Evolutionary conservation across 2,329 filamentous ascomycete species (phyloP).

Genomic region (Paecilomyces sp.): DNA sequence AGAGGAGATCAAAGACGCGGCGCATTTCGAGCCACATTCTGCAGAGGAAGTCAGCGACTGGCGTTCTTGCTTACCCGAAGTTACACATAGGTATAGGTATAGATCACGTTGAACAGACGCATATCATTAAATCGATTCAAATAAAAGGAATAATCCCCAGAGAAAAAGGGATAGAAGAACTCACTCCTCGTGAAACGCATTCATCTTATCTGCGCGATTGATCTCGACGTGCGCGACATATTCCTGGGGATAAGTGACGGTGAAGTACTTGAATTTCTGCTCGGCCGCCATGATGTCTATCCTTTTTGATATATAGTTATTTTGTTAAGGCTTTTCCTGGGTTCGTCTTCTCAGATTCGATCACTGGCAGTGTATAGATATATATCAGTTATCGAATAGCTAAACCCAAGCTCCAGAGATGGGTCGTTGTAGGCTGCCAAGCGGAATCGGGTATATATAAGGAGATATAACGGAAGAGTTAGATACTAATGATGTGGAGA

Average conservation of each 20-base stretch:
- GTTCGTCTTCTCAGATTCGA: background rate
- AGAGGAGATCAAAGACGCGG: conserved; percentile 64
- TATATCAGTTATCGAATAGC: no score
- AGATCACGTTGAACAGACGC: background rate
- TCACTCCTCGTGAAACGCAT: conserved; percentile 69
- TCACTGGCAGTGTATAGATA: no score
- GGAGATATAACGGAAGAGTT: background rate
- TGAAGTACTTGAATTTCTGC: conserved; percentile 51
- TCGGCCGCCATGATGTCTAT: background rate
- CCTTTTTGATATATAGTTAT: no score
- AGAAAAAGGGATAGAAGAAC: no score
- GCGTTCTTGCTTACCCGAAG: background rate
- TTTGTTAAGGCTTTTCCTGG: background rate
- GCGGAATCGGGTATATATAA: no score
- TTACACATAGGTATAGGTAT: background rate
- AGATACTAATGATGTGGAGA: background rate
- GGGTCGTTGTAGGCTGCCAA: no score
- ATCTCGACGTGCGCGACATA: conserved; percentile 88
- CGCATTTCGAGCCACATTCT: conserved; percentile 82
- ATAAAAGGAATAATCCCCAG: no score
- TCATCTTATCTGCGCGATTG: conserved; percentile 78
- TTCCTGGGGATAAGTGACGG: conserved; percentile 61
- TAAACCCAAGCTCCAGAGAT: no score
- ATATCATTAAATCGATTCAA: background rate
- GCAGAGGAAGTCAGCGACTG: background rate